These are phyloP conservation scores for Bipolaris oryzae DNA, from an alignment of 2,329 filamentous ascomycete genomes.

Conservation along the genomic window DNA sequence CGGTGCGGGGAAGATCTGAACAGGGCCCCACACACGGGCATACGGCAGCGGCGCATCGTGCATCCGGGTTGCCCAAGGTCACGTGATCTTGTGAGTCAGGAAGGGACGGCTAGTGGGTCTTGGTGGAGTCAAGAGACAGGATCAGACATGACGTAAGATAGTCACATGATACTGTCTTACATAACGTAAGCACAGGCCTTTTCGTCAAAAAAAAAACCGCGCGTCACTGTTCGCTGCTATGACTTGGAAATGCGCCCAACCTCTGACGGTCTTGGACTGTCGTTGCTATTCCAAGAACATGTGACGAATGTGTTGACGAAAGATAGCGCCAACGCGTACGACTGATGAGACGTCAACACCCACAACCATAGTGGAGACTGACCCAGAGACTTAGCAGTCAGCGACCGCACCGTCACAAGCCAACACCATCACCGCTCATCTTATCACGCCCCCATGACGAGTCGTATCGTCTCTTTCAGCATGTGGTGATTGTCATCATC, in stretches of 20 bases:
- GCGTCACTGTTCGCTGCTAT: constrained; percentile 2
- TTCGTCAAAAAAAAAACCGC: background rate
- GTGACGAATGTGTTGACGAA: constrained; percentile 7
- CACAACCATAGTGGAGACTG: constrained; percentile 3
- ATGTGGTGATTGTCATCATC: constrained; percentile 24
- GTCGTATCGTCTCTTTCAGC: constrained; percentile 8
- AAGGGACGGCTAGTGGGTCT: background rate
- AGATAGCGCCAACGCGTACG: background rate
- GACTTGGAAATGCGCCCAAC: background rate
- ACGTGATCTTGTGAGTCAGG: constrained; percentile 17
- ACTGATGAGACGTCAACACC: constrained; percentile 2
- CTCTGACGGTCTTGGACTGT: background rate
- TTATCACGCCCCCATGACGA: background rate
- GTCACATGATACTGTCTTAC: background rate
- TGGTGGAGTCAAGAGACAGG: background rate
- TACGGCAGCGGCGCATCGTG: constrained; percentile 16
- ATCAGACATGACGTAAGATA: constrained; percentile 2
- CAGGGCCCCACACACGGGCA: constrained; percentile 21
- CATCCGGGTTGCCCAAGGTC: background rate
- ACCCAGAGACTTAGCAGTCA: background rate
- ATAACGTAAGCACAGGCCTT: background rate
- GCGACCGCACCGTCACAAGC: background rate
- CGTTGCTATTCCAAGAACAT: background rate
- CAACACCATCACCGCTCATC: constrained; percentile 5
- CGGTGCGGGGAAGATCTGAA: constrained; percentile 23